phyloP scores from a whole-genome alignment of 345 rosid species.

The Murraya paniculata region DNA sequence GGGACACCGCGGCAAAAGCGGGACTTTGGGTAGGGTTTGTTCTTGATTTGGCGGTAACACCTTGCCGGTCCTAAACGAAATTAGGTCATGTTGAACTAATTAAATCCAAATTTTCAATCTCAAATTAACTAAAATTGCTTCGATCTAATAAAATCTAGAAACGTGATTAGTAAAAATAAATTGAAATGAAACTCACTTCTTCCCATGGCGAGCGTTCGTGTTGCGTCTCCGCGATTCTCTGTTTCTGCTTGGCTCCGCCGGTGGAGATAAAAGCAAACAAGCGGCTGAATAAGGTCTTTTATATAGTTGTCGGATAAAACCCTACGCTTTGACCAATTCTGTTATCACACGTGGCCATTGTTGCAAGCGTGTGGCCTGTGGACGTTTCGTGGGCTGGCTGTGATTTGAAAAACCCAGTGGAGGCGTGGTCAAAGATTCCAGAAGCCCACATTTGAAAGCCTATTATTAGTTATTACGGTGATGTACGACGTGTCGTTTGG shows the following conservation, averaged over 20 bases:
- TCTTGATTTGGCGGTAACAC: slow-evolving; percentile 51
- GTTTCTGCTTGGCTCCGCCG: neutral
- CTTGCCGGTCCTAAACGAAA: slow-evolving; percentile 25
- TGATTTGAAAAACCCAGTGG: neutral
- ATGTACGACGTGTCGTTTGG: too few species aligned
- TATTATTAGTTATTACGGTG: too few species aligned
- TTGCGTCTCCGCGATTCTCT: neutral
- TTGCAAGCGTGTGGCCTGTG: neutral
- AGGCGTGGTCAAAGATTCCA: too few species aligned
- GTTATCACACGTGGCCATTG: neutral
- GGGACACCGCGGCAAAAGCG: slow-evolving; percentile 62
- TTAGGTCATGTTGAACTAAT: neutral
- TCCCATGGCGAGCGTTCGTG: slow-evolving; percentile 24
- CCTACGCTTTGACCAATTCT: neutral
- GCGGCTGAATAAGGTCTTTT: neutral
- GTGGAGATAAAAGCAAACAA: neutral
- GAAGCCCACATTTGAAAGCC: too few species aligned
- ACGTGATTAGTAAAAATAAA: too few species aligned
- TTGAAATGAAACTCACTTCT: slow-evolving; percentile 22
- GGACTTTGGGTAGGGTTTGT: slow-evolving; percentile 56
- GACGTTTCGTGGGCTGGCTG: neutral
- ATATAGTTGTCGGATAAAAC: neutral
- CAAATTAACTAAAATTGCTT: neutral
- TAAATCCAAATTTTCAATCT: neutral
- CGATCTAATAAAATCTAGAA: neutral